Conservation (phyloP, 2,329 filamentous ascomycete species). For the Biscogniauxia marginata region DNA sequence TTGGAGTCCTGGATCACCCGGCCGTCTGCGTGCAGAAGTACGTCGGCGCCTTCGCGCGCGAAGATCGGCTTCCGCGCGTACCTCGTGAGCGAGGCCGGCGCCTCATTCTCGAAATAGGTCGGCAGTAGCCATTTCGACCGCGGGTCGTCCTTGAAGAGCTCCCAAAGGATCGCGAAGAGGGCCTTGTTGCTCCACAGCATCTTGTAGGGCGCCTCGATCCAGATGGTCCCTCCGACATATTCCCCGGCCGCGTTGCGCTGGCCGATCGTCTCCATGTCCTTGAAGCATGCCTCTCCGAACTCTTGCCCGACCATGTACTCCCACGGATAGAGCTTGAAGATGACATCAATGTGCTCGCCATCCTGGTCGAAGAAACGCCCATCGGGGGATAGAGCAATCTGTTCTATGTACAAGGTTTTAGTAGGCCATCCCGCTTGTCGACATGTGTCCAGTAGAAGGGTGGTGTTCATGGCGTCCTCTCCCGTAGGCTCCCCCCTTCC, state of each 20-base stretch:
- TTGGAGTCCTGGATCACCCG: neutral
- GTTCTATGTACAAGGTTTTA: neutral
- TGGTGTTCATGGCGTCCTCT: conserved; percentile 5
- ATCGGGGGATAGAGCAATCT: neutral
- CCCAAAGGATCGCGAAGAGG: conserved; percentile 8
- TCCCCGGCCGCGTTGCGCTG: neutral
- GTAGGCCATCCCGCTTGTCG: neutral
- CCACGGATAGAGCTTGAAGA: conserved; percentile 13
- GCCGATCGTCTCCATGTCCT: neutral
- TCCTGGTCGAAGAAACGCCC: conserved; percentile 11
- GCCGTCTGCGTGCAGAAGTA: neutral
- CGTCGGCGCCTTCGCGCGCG: conserved; percentile 4
- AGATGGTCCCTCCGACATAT: conserved; percentile 7
- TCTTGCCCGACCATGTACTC: conserved; percentile 4
- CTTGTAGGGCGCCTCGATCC: conserved; percentile 13
- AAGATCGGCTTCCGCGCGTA: conserved; percentile 5
- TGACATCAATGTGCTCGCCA: conserved; percentile 6
- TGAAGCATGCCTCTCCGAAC: conserved; percentile 1
- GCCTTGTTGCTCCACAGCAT: conserved; percentile 15
- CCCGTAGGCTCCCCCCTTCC: conserved; percentile 1
- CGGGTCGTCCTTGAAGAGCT: conserved; percentile 9
- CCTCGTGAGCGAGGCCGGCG: neutral
- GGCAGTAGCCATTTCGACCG: conserved; percentile 6
- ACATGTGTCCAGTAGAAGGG: too few relatives aligned
- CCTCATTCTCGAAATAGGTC: conserved; percentile 2